Percentiles rank a stretch among this genome's conserved stretches.
These are phyloP conservation scores for Monosporascus sp. DNA, from an alignment of 2,329 filamentous ascomycete genomes.

Conservation along the genomic window DNA sequence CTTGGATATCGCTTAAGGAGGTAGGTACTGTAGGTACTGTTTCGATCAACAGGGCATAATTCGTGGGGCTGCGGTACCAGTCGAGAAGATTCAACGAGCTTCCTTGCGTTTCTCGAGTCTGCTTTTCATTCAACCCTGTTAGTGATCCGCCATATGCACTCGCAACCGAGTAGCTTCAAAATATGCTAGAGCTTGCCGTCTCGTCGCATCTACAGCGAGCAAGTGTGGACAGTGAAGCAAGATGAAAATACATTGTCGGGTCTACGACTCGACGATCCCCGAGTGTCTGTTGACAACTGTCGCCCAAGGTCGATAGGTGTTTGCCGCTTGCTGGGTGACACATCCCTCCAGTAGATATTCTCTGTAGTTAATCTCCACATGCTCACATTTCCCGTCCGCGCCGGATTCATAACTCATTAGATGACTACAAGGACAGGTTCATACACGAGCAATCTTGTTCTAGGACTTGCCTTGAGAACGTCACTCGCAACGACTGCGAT, in stretches of 20 bases:
- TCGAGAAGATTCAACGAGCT: background rate
- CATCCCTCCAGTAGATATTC: constrained; percentile 6
- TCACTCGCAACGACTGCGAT: background rate
- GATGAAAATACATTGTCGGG: constrained; percentile 36
- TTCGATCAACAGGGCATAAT: too few relatives aligned
- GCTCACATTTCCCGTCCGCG: too few relatives aligned
- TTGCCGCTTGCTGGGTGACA: constrained; percentile 17
- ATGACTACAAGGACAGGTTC: too few relatives aligned
- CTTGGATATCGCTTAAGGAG: too few relatives aligned
- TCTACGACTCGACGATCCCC: constrained; percentile 15
- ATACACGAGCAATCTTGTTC: background rate
- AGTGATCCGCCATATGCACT: background rate
- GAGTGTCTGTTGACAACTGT: constrained; percentile 12
- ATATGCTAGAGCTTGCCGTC: constrained; percentile 63
- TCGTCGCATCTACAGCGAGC: constrained; percentile 48
- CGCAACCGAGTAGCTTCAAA: constrained; percentile 42
- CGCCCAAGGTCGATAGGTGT: constrained; percentile 18
- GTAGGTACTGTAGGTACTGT: too few relatives aligned
- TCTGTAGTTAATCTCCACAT: background rate
- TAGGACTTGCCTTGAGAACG: background rate
- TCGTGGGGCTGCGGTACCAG: too few relatives aligned
- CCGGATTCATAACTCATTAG: too few relatives aligned
- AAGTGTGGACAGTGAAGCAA: constrained; percentile 69
- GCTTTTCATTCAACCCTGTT: background rate
- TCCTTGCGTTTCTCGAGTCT: background rate